Evolutionary conservation across 1,139 yeast genomes (phyloP).

Genomic region (Eremothecium coryli): DNA sequence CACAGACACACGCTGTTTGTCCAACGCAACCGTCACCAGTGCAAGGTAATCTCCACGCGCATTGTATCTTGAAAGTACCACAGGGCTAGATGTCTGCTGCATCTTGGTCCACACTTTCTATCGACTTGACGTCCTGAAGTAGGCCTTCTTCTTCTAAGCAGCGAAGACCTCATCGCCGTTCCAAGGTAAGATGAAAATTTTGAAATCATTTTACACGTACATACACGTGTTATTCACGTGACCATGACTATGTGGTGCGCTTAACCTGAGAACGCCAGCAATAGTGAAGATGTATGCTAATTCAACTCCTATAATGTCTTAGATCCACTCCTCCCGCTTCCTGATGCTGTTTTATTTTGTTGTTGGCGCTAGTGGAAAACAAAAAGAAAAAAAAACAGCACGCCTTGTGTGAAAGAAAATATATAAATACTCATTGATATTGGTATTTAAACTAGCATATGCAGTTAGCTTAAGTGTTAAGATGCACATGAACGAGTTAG

Average conservation of each 20-base stretch:
- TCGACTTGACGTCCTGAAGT: no score
- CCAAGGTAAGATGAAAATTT: constrained; percentile 1
- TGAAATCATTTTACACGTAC: not conserved
- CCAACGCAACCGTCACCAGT: constrained; percentile 60
- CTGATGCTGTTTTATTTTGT: not conserved
- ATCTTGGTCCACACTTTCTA: not conserved
- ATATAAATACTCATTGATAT: constrained; percentile 2
- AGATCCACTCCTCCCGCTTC: not conserved
- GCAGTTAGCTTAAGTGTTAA: not conserved
- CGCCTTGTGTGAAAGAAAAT: constrained; percentile 2
- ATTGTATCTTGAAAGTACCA: constrained; percentile 30
- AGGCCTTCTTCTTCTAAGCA: no score
- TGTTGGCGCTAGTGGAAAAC: not conserved
- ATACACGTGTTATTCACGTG: constrained; percentile 2
- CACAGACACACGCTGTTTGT: constrained; percentile 63
- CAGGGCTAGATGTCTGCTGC: constrained; percentile 17
- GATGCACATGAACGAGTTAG: not conserved
- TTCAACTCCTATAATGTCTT: no score
- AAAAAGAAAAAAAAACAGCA: constrained; percentile 3
- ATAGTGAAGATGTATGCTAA: no score
- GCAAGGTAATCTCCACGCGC: constrained; percentile 54
- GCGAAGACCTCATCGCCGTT: not conserved
- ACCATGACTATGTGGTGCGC: no score
- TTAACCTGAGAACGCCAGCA: no score
- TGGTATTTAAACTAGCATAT: no score